Base-by-base conservation (phyloP, 2,329 filamentous ascomycete species). In the Ophiostoma sp. region DNA sequence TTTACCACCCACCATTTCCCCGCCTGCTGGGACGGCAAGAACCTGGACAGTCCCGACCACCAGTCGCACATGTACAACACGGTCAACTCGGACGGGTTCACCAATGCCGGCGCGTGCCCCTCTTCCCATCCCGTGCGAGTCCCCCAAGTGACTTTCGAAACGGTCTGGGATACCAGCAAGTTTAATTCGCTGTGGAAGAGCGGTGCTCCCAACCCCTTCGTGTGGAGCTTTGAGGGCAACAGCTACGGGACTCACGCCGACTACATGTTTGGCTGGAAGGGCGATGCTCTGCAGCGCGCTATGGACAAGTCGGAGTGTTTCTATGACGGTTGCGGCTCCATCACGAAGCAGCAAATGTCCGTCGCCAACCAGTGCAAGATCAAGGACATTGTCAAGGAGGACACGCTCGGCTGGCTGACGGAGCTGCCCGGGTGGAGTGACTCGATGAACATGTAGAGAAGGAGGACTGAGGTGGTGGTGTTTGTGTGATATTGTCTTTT, bases 21-120 rank as follows among this genome's bases (percentile, higher is more conserved):
- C 8, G 70, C 81, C 12, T 89, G 87, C 81, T 89, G 87, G 87
- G 82, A 89, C 75, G 87, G 87, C 63, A 80, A 81, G 63, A 82
- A 87, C 76, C 76, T 85, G 69, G 86, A 88, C 78, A 80, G 82
- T 3, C 74, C 81, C 0, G 82, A 88, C 78, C 85, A 88, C 79
- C 75, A 81, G 73, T 75, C 75, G 25, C 76, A 77, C 48, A 74
- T 77, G 75, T 77, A 77, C 73, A 76, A 77, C 71, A 75, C 74
- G 76, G 70, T 78, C 71, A 74, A 22, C 22, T 73, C 31, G 64
- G 77, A 78, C 25, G 76, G 76, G 36, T 78, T 78, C 72, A 72
- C 50, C 22, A 76, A 76, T 72, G 77, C 77, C 1, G 74, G 69
- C 1, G 31, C 75, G 4, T 78, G 78, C 74, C 74, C 74, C 15